Evolutionary conservation across 768 basidiomycete genomes (phyloP), one percentile per base, ranked within the genome.

Genomic region (Thelephora ganbajun): DNA sequence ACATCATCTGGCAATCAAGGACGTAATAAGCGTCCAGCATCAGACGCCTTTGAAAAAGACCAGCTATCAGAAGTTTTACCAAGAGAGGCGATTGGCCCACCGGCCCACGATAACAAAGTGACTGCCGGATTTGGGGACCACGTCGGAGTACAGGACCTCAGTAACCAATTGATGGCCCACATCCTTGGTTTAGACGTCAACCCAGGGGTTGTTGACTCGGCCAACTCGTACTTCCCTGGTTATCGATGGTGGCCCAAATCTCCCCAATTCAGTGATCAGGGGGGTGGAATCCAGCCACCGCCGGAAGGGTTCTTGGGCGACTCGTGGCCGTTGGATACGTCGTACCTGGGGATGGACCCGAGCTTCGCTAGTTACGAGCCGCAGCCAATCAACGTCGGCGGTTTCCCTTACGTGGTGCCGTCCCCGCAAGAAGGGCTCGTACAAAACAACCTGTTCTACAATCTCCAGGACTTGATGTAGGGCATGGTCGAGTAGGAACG

Each of bases 171-270:
- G 49, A 80, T 82, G 79, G 80, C 80, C 12, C 77, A 80, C 54
- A 82, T 82, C 79, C 62, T 82, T 19, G 80, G 79, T 13, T 60
- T 81, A 19, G 77, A 80, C 57, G 69, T 80, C 50, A 77, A 77
- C 41, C 26, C 26, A 9, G 79, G 77, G 23, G 67, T 79, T 30
- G 62, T 67, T 14, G 60, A 63, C 6, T 79, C 80, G 49, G 69
- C 78, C 35, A 30, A 30, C 26, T 77, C 79, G 35, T 67, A 62
- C 47, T 65, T 62, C 47, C 64, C 64, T 43, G 79, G 76, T 22
- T 79, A 76, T 54, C 77, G 79, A 56, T 79, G 76, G 79, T 81
- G 78, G 77, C 74, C 79, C 18, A 71, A 73, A 34, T 47, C 56
- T 26, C 53, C 59, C 2, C 52, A 50, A 23, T 34, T 54, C 35